Base-by-base conservation (phyloP, 257 asterid species). In the Penstemon newberryi region DNA sequence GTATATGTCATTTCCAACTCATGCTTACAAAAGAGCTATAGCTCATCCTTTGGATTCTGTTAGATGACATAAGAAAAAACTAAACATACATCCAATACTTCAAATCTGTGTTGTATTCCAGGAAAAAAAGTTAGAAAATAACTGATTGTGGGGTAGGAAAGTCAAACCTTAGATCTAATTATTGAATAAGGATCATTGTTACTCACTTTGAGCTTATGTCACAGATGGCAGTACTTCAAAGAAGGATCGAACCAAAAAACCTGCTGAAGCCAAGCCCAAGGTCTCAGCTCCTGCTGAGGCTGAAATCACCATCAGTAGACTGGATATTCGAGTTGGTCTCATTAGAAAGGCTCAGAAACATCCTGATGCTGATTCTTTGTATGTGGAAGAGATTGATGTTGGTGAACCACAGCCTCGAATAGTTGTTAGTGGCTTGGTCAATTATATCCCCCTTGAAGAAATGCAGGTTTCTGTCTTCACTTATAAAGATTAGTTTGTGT, bases 371-470 rank as follows among this genome's bases (percentile, higher is more conserved):
- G 99, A 91, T 83, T 75, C 96, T 12, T 74, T 94, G 64, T 94
- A 91, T n/a, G 99, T 94, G 70, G 99, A 94, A 77, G 96, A 89
- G 84, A 94, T 94, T 72, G 97, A 91, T 53, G 92, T 94, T 65
- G 99, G 99, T 65, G 99, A 93, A 75, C 74, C 83, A 42, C 89
- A 87, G 70, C 95, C 96, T 55, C 93, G 96, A 56, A 90, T 91
- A 9, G 99, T 94, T 70, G 99, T 91, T 65, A 94, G 99, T 86
- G 99, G 99, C 74, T 85, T 94, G 55, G 99, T 94, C 82, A 91
- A 89, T 49, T 83, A 79, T 73, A 94, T 94, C 65, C 91, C 97
- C 66, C 83, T 94, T 3, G 97, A 94, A 75, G 92, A 91, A 57
- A 87, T 94, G 96, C 96, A 89, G 97, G 99, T 93, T 78, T 73